phyloP scores from a whole-genome alignment of 768 basidiomycete genomes.

The Pseudohyphozyma bogoriensis region DNA sequence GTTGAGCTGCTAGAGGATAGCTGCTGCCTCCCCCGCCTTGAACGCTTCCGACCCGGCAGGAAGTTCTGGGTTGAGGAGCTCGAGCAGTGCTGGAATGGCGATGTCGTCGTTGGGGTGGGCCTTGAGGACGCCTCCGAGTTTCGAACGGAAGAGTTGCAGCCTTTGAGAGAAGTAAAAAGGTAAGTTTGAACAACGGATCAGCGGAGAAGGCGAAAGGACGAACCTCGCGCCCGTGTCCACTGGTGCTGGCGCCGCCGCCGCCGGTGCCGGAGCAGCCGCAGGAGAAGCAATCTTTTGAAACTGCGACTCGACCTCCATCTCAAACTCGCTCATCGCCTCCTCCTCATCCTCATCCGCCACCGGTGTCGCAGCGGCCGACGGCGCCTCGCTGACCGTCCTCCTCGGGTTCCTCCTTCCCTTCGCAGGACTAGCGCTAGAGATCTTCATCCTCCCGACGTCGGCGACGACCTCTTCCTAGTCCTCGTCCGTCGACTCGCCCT shows the following conservation, averaged over 20 bases:
- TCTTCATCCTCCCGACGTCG: slow-evolving; percentile 15
- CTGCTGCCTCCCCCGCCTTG: neutral
- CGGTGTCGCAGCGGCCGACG: neutral
- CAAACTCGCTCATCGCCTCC: slow-evolving; percentile 4
- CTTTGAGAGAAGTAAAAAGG: no score
- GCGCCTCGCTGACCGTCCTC: neutral
- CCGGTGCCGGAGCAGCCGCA: no score
- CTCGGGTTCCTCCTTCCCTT: neutral
- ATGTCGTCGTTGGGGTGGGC: no score
- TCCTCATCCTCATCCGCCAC: slow-evolving; percentile 5
- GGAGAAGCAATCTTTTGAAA: neutral
- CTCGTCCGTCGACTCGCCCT: slow-evolving; percentile 16
- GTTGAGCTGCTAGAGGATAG: slow-evolving; percentile 17
- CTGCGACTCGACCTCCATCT: slow-evolving; percentile 4
- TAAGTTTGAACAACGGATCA: no score
- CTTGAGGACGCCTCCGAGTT: no score
- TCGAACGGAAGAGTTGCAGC: neutral
- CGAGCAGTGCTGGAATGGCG: neutral
- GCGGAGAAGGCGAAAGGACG: neutral
- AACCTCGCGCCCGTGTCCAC: neutral
- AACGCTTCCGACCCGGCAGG: slow-evolving; percentile 9
- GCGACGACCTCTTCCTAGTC: slow-evolving; percentile 2
- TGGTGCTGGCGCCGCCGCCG: neutral
- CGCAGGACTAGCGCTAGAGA: neutral
- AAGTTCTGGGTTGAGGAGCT: slow-evolving; percentile 16